phyloP scores from a whole-genome alignment of 129 eudicot species.

The Arctium lappa region DNA sequence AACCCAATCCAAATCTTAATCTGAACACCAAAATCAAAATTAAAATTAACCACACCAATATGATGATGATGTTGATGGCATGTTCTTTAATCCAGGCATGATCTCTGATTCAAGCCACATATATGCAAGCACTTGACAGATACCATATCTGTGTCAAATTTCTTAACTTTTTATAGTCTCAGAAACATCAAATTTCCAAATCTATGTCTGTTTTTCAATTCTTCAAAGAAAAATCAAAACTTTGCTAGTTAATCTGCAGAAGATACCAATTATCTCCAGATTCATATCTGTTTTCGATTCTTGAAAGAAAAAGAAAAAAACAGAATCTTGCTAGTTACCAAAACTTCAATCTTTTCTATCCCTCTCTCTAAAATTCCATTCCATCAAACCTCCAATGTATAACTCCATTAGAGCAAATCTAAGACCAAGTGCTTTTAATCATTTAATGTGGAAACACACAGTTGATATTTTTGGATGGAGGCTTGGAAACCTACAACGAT shows the following conservation, averaged over 20 bases:
- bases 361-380: too few relatives aligned
- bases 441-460: too few relatives aligned
- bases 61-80: conserved; percentile 66
- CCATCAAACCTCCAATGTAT: too few relatives aligned
- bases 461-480: too few relatives aligned
- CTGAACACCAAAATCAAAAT: too few relatives aligned
- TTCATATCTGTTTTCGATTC: background rate
- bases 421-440: too few relatives aligned
- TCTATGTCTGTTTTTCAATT: background rate
- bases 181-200: background rate
- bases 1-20: too few relatives aligned
- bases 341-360: too few relatives aligned
- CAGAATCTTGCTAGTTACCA: too few relatives aligned
- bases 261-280: background rate
- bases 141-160: conserved; percentile 73
- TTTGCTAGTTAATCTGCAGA: background rate
- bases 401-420: too few relatives aligned
- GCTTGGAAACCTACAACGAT: too few relatives aligned
- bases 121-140: conserved; percentile 91
- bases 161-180: background rate
- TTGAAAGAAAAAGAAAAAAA: background rate
- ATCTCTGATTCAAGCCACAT: conserved; percentile 99
- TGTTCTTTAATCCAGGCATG: conserved; percentile 56
- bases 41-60: background rate
- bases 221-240: background rate